Percentiles rank a stretch among this genome's conserved stretches.
phyloP scores from a whole-genome alignment of 257 asterid species.

The Cruciata laevipes region DNA sequence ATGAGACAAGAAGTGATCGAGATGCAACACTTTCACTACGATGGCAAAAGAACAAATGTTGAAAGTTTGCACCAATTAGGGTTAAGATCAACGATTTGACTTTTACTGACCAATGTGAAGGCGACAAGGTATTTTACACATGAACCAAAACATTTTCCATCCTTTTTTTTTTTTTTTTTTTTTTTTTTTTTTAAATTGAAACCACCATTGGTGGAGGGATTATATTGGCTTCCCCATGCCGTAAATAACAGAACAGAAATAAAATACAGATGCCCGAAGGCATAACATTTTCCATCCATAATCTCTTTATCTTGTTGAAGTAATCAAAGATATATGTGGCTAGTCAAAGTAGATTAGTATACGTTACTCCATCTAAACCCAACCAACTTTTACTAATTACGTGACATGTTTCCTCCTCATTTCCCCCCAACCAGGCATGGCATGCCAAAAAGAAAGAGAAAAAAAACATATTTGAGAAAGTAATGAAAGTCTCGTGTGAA shows the following conservation, averaged over 20 bases:
- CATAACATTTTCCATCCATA: too few relatives aligned
- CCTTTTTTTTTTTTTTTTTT: too few relatives aligned
- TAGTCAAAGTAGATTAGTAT: slow-evolving; percentile 12
- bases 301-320: neutral
- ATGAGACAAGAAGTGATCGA: neutral
- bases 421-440: neutral
- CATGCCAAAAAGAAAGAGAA: neutral
- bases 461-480: neutral
- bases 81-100: neutral
- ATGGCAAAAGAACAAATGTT: neutral
- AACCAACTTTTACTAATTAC: neutral
- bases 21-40: neutral
- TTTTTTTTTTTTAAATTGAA: too few relatives aligned
- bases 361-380: neutral
- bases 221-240: too few relatives aligned
- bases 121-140: neutral
- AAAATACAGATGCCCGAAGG: too few relatives aligned
- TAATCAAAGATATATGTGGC: slow-evolving; percentile 8
- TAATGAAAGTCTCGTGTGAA: too few relatives aligned
- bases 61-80: neutral
- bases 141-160: too few relatives aligned
- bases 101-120: neutral
- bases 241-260: too few relatives aligned
- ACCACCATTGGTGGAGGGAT: too few relatives aligned
- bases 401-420: slow-evolving; percentile 8